Base-by-base conservation (phyloP, 768 basidiomycete species). In the Termitomyces sp. region DNA sequence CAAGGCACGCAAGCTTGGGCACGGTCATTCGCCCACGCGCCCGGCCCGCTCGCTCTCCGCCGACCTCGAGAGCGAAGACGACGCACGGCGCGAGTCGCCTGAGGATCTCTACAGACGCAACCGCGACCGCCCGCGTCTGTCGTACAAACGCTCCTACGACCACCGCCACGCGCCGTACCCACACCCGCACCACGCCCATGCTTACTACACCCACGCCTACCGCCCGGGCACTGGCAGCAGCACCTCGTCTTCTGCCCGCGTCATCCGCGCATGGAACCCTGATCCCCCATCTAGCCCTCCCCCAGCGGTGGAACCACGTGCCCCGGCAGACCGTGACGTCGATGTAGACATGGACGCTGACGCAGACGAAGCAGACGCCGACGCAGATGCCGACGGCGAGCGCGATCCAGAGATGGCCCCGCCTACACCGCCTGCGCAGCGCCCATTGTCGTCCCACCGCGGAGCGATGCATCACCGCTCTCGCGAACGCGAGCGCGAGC, bases 1-100 rank as follows among this genome's bases (percentile, higher is more conserved):
- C 46, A 79, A 79, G 46, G 71, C 76, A 24, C 63, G 63, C 51
- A 68, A 65, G 53, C 60, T 63, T 22, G 56, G 50, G 0, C 53
- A 36, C 5, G 54, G n/a, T 8, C 7, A 8, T 5, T n/a, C 1
- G 14, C 26, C 1, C 27, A 9, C 18, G 3, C 46, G 29, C 5
- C 29, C 50, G 1, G 10, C 16, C 5, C 50, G 50, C 18, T n/a
- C 50, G 2, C 18, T 51, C 12, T 51, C 50, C 5, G 26, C 24
- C 0, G 50, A 51, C 9, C 26, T 51, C 16, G 50, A 52, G 26
- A 52, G 50, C 50, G 50, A 52, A 5, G 50, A 41, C 37, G 50
- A 51, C 24, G 18, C 16, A 1, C 34, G 34, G 1, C 4, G 8
- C 16, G 34, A 37, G 20, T 18, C 18, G 2, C 8, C 50, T 3